These are phyloP conservation scores for Paracorniculantispora psalliotae DNA, from an alignment of 2,329 filamentous ascomycete genomes.

Conservation along the genomic window DNA sequence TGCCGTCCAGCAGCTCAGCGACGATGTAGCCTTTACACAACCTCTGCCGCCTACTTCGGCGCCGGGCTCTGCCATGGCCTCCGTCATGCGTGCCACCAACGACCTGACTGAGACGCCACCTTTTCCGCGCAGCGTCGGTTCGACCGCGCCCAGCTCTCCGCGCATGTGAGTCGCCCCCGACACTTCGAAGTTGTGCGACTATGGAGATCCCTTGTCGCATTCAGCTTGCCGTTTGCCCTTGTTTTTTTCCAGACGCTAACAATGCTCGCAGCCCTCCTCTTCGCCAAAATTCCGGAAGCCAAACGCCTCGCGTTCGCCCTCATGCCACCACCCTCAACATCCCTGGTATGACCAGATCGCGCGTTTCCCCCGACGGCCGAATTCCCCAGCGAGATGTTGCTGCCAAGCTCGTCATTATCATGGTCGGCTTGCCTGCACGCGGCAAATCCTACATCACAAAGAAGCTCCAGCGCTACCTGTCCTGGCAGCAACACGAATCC, in stretches of 20 bases:
- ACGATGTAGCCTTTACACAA: constrained; percentile 25
- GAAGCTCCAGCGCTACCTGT: constrained; percentile 90
- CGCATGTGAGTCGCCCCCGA: constrained; percentile 45
- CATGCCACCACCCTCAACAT: constrained; percentile 96
- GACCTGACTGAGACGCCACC: constrained; percentile 49
- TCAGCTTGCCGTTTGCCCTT: neutral
- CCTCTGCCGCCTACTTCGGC: constrained; percentile 18
- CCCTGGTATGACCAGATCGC: constrained; percentile 90
- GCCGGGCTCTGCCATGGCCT: constrained; percentile 34
- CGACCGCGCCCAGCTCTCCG: constrained; percentile 54
- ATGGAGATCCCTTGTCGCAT: neutral
- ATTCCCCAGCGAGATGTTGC: constrained; percentile 93
- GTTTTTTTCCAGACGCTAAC: neutral
- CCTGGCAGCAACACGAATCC: constrained; percentile 96
- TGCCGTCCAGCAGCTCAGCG: constrained; percentile 29
- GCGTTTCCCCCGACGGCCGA: constrained; percentile 89
- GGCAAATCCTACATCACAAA: constrained; percentile 99
- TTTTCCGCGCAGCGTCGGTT: constrained; percentile 51
- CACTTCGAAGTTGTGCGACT: neutral
- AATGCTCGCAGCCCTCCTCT: constrained; percentile 52
- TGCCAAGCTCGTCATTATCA: constrained; percentile 93
- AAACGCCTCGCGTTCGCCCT: constrained; percentile 71
- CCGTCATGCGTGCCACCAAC: constrained; percentile 38
- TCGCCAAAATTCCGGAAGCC: constrained; percentile 68
- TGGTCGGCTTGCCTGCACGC: constrained; percentile 92